Percentiles rank a stretch among this genome's conserved stretches.
Conservation (phyloP, 345 rosid species). For the Dovyalis caffra region DNA sequence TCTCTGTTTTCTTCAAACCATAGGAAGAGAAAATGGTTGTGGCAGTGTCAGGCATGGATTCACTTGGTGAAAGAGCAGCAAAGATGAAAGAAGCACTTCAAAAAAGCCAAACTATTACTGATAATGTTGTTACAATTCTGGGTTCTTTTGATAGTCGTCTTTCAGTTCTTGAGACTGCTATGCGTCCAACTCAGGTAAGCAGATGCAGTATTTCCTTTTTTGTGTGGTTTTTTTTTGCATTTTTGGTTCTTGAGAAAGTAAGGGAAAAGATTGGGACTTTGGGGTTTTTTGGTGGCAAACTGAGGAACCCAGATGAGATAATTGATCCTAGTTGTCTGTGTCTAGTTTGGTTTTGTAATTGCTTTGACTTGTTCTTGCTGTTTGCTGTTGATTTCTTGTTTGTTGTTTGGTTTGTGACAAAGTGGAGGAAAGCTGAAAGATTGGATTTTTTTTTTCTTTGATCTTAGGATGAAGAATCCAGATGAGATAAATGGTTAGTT, state of each 20-base stretch:
- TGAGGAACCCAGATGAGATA: constrained; percentile 1
- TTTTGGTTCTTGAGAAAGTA: not conserved
- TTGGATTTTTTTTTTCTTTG: not conserved
- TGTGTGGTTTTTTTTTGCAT: not conserved
- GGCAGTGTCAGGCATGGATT: constrained; percentile 56
- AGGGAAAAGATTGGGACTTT: not conserved
- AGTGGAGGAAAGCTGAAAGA: constrained; percentile 1
- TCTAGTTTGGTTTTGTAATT: not conserved
- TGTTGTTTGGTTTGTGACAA: not conserved
- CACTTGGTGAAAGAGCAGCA: constrained; percentile 67
- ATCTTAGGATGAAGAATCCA: not conserved
- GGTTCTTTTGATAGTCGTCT: constrained; percentile 98
- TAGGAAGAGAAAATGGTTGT: constrained; percentile 29
- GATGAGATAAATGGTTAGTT: not conserved
- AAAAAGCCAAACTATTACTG: constrained; percentile 88
- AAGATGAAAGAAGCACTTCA: constrained; percentile 80
- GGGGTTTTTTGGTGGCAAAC: not conserved
- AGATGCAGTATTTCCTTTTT: not conserved
- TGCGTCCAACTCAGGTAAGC: constrained; percentile 97
- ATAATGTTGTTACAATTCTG: constrained; percentile 78
- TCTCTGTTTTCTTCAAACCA: not conserved
- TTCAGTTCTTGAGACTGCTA: constrained; percentile 97
- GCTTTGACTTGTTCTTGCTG: not conserved
- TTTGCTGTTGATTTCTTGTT: constrained; percentile 9
- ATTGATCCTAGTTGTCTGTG: not conserved